A percentile compares a stretch with the other conserved stretches of the same genome.
Conservation (phyloP, 1,284 basidiomycete species). For the Laetiporus sulphureus region DNA sequence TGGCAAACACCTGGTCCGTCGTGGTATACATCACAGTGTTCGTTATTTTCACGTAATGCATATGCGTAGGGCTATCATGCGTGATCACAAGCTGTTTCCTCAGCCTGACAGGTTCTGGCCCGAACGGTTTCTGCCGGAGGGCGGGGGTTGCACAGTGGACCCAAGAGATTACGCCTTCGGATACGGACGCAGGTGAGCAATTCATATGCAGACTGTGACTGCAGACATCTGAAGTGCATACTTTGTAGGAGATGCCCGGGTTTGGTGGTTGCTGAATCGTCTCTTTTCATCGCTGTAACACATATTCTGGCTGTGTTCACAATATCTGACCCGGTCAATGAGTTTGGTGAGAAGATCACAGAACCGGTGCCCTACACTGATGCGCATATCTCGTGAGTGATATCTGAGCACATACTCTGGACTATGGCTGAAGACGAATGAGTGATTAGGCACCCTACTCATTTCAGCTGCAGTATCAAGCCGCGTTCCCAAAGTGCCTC, state of each 20-base stretch:
- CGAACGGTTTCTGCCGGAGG: constrained; percentile 27
- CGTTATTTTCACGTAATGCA: not conserved
- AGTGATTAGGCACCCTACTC: not conserved
- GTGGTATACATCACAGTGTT: not conserved
- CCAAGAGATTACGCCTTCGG: constrained; percentile 1
- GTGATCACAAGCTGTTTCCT: constrained; percentile 28
- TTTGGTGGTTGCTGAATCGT: not conserved
- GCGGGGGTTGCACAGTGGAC: not conserved
- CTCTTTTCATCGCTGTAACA: constrained; percentile 1
- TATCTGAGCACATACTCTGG: not conserved
- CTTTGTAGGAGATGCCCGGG: constrained; percentile 1
- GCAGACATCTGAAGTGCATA: not conserved
- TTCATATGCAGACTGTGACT: not conserved
- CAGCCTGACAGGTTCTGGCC: constrained; percentile 33
- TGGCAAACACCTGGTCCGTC: constrained; percentile 11
- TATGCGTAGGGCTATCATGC: constrained; percentile 33
- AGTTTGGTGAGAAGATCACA: not conserved
- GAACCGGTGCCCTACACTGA: not conserved
- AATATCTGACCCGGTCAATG: not conserved
- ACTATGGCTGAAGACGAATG: not conserved
- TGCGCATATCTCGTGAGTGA: not conserved
- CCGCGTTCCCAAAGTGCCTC: too few relatives aligned
- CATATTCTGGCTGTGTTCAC: constrained; percentile 1
- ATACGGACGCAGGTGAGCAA: constrained; percentile 1
- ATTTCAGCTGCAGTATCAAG: not conserved